These are phyloP conservation scores for Prunus campanulata DNA, from an alignment of 306 rosid genomes.

Conservation along the genomic window DNA sequence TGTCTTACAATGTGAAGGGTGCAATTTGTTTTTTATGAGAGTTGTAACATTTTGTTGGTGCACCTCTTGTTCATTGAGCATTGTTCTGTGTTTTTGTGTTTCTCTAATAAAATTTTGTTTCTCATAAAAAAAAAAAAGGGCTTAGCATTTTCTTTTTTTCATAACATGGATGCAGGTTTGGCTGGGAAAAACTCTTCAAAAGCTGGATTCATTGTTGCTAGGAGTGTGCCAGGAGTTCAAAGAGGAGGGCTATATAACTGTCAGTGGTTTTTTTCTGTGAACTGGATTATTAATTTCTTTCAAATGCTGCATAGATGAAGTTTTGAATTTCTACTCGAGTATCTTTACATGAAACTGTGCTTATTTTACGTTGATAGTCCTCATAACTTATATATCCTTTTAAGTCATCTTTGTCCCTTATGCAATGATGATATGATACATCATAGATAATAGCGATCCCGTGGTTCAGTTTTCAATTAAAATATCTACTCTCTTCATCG, in stretches of 20 bases:
- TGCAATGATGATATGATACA: background rate
- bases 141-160: background rate
- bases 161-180: conserved; percentile 54
- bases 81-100: background rate
- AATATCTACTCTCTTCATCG: background rate
- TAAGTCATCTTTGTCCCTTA: background rate
- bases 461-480: background rate
- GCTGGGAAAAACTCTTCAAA: conserved; percentile 92
- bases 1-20: background rate
- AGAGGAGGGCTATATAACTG: conserved; percentile 79
- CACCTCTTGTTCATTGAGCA: background rate
- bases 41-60: background rate
- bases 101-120: background rate
- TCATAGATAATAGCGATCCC: background rate
- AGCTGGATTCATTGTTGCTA: conserved; percentile 90
- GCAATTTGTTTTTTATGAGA: background rate
- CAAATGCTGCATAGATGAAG: conserved; percentile 12
- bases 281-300: conserved; percentile 19
- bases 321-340: conserved; percentile 10
- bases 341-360: background rate
- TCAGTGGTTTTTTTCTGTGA: conserved; percentile 41
- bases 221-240: conserved; percentile 94
- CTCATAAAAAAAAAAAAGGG: background rate
- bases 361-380: background rate
- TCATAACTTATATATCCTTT: background rate